These are phyloP conservation scores for Arctostaphylos glauca DNA, from an alignment of 148 eudicot genomes.

Conservation along the genomic window DNA sequence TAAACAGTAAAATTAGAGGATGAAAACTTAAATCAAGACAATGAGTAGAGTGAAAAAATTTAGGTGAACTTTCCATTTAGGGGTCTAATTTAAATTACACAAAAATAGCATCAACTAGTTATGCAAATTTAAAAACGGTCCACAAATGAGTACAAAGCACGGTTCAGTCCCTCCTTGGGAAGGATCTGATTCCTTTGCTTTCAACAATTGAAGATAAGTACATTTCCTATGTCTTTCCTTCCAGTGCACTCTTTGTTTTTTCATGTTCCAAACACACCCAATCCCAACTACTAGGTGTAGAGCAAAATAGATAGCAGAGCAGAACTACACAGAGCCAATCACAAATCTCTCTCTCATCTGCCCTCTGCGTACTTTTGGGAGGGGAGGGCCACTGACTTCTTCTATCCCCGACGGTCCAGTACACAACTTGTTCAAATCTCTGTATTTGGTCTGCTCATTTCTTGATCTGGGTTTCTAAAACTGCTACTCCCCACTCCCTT, in stretches of 20 bases:
- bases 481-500: not conserved
- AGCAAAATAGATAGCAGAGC: not conserved
- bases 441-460: not conserved
- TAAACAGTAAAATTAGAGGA: too few species aligned
- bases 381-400: not conserved
- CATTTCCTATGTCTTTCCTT: too few species aligned
- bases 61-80: too few species aligned
- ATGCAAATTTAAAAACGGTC: too few species aligned
- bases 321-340: slow-evolving; percentile 14
- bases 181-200: too few species aligned
- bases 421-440: not conserved
- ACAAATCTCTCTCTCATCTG: slow-evolving; percentile 1
- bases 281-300: not conserved
- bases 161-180: too few species aligned
- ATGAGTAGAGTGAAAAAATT: too few species aligned
- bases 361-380: slow-evolving; percentile 7
- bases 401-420: not conserved
- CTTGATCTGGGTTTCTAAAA: slow-evolving; percentile 21
- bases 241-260: not conserved
- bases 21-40: too few species aligned
- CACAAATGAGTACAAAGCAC: too few species aligned
- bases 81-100: too few species aligned
- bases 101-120: too few species aligned
- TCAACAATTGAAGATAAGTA: too few species aligned
- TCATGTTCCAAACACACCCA: not conserved